These are phyloP conservation scores for Lachnellula arida DNA, from an alignment of 2,329 filamentous ascomycete species.

Conservation along the genomic window DNA sequence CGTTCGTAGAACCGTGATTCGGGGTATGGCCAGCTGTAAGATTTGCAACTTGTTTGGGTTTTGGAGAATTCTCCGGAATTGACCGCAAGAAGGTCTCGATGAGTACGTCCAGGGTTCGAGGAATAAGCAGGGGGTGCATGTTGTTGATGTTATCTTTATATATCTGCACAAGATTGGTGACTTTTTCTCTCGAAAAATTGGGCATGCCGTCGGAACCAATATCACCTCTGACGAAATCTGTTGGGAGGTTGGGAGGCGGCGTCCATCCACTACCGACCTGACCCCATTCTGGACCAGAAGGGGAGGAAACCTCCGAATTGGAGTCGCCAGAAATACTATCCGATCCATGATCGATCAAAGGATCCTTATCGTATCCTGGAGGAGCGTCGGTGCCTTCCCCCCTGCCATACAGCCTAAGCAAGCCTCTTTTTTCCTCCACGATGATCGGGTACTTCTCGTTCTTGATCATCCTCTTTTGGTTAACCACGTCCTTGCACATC, in stretches of 20 bases:
- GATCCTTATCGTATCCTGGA: constrained; percentile 35
- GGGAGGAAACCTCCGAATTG: constrained; percentile 47
- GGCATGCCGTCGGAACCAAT: constrained; percentile 44
- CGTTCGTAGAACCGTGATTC: neutral
- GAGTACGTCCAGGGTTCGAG: constrained; percentile 43
- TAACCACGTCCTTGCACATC: constrained; percentile 36
- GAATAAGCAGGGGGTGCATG: constrained; percentile 60
- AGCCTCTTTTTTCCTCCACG: constrained; percentile 67
- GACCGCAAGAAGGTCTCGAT: constrained; percentile 29
- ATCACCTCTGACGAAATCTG: constrained; percentile 21
- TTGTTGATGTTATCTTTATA: constrained; percentile 59
- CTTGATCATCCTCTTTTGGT: constrained; percentile 34
- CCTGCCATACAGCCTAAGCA: constrained; percentile 70
- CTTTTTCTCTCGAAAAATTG: constrained; percentile 47
- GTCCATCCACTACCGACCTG: constrained; percentile 42
- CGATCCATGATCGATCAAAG: constrained; percentile 35
- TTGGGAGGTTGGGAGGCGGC: constrained; percentile 19
- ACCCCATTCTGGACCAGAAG: constrained; percentile 53
- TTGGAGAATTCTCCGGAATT: constrained; percentile 25
- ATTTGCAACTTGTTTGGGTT: constrained; percentile 21
- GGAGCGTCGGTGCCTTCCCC: constrained; percentile 68
- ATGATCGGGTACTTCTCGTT: constrained; percentile 70
- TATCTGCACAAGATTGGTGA: constrained; percentile 50
- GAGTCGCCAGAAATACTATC: constrained; percentile 43
- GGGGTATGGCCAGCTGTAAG: constrained; percentile 13